These are phyloP conservation scores for Globisporangium abappressorium DNA, from an alignment of 352 stramenopile genomes.

Conservation along the genomic window DNA sequence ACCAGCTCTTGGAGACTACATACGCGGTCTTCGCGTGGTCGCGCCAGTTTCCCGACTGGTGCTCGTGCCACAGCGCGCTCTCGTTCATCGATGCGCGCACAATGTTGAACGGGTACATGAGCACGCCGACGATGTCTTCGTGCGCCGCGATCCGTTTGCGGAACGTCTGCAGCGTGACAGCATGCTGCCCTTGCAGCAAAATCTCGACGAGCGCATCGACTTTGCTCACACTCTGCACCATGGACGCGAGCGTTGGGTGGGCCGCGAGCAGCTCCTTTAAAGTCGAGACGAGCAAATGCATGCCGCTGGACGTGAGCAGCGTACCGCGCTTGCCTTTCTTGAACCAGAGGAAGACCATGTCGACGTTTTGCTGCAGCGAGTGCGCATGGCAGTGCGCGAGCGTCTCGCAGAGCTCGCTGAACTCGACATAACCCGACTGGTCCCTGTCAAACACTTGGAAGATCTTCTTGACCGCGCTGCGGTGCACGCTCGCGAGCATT, in stretches of 20 bases:
- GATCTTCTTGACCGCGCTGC: conserved; percentile 29
- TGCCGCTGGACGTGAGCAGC: conserved; percentile 28
- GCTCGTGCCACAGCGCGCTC: conserved; percentile 30
- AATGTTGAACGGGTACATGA: conserved; percentile 61
- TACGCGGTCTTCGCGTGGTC: conserved; percentile 38
- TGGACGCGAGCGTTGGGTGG: conserved; percentile 17
- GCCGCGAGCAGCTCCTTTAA: conserved; percentile 18
- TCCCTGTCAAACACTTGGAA: conserved; percentile 55
- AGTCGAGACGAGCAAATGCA: conserved; percentile 36
- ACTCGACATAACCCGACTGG: conserved; percentile 43
- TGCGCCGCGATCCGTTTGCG: conserved; percentile 20
- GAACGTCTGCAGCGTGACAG: conserved; percentile 26
- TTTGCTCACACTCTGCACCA: conserved; percentile 20
- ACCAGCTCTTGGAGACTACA: conserved; percentile 53
- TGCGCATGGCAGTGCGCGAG: conserved; percentile 36
- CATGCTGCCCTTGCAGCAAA: conserved; percentile 22
- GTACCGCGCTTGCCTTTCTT: conserved; percentile 13
- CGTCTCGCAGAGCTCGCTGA: conserved; percentile 62
- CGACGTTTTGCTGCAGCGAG: conserved; percentile 32
- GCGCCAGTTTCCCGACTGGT: conserved; percentile 36
- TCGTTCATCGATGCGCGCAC: conserved; percentile 44
- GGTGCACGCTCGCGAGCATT: conserved; percentile 30
- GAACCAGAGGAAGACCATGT: conserved; percentile 68
- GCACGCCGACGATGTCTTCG: conserved; percentile 39
- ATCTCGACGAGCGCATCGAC: conserved; percentile 18